Evolutionary conservation across 176 grass and related monocot species (phyloP), one percentile per base, ranked within the genome.

Genomic region (Raddia guianensis): DNA sequence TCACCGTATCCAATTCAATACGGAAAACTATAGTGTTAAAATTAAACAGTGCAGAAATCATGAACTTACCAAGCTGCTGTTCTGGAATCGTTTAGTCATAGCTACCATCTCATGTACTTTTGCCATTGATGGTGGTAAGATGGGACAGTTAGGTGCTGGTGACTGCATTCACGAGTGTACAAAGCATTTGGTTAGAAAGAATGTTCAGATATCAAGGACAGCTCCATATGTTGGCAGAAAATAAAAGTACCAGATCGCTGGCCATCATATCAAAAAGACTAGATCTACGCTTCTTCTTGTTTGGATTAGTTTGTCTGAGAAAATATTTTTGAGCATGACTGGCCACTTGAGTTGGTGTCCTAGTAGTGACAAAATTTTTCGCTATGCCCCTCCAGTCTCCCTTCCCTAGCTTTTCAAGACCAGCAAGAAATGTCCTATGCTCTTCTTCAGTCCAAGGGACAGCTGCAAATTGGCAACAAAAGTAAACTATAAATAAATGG

Each of bases 321-420:
- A 87, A 93, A 90, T 90, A 93, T 84, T 93, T 93, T 34, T 90
- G 91, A 80, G 91, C 91, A 87, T 93, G 91, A 69, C 91, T 93
- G 37, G 91, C 91, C 35, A 93, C 91, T 82, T 93, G 87, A 71
- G 87, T 90, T 68, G 91, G 87, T 53, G 91, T 93, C 57, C 91
- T 90, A 49, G 91, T 93, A 40, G 87, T 87, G 78, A 93, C 91
- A 43, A 90, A 93, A 43, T 78, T 83, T 82, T 80, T 86, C 1
- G 91, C 80, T 81, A 93, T 93, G 65, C 87, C 87, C 87, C 84
- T 90, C 91, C 91, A 93, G 50, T 89, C 85, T 68, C 91, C 91
- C 63, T 93, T 93, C 43, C 91, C 91, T 65, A 90, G 80, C 65
- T 84, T 93, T 84, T 93, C 87, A 81, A 93, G 87, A 71, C 91